Evolutionary conservation across 495 filamentous ascomycete species (phyloP).

Genomic region (Pseudevernia furfuracea): DNA sequence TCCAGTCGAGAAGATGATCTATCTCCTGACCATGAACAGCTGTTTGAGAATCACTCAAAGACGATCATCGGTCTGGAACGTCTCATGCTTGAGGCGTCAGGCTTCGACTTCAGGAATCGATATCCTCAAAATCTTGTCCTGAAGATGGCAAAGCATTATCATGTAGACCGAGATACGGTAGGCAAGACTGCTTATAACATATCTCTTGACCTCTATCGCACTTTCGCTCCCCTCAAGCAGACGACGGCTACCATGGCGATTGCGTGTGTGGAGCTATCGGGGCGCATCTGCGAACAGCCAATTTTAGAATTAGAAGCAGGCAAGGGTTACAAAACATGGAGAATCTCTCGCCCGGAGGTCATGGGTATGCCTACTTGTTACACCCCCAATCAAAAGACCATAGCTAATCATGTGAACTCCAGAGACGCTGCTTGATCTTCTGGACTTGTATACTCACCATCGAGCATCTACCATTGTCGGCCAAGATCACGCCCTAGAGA

Average conservation of each 20-base stretch:
- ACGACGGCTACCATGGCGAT: constrained; percentile 70
- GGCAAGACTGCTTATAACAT: constrained; percentile 66
- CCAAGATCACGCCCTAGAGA: constrained; percentile 56
- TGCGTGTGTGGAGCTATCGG: constrained; percentile 72
- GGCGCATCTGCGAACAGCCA: constrained; percentile 51
- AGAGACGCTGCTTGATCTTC: constrained; percentile 78
- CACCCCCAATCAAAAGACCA: neutral
- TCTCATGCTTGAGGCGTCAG: constrained; percentile 85
- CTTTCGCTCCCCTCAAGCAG: constrained; percentile 85
- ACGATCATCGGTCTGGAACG: constrained; percentile 82
- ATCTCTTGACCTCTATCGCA: constrained; percentile 82
- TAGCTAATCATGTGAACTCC: neutral
- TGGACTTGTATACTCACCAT: constrained; percentile 84
- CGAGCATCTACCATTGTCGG: constrained; percentile 65
- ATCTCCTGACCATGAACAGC: constrained; percentile 36
- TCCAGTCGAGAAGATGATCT: neutral
- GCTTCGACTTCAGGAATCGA: constrained; percentile 89
- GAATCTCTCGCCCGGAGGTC: constrained; percentile 58
- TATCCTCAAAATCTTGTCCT: constrained; percentile 76
- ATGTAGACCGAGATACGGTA: constrained; percentile 46
- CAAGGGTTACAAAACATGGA: constrained; percentile 46
- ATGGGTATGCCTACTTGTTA: constrained; percentile 43
- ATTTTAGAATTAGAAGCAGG: constrained; percentile 41
- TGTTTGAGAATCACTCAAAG: constrained; percentile 68
- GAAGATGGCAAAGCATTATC: constrained; percentile 57